phyloP scores from a whole-genome alignment of 2,329 filamentous ascomycete species.

The Phoma sp. region DNA sequence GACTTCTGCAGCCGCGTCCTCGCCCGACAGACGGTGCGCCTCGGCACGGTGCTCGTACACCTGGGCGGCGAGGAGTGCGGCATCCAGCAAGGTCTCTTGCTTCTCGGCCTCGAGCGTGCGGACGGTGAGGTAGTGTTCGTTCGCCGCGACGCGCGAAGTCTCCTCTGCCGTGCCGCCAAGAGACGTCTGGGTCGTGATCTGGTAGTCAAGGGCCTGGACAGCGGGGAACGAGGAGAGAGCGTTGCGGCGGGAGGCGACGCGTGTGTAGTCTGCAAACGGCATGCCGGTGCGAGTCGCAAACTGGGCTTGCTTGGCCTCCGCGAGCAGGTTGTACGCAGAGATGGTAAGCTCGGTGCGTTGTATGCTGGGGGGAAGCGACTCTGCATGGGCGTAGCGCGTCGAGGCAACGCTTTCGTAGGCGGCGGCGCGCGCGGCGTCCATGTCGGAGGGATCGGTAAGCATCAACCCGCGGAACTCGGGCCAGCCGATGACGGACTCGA shows the following conservation, averaged over 20 bases:
- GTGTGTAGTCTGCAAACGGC: conserved; percentile 24
- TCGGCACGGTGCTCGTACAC: conserved; percentile 31
- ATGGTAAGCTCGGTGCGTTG: conserved; percentile 28
- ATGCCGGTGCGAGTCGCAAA: conserved; percentile 28
- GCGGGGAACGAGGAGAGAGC: conserved; percentile 17
- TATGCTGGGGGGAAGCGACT: conserved; percentile 24
- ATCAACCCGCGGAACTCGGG: conserved; percentile 35
- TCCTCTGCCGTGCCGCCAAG: conserved; percentile 19
- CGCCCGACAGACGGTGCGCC: conserved; percentile 19
- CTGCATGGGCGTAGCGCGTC: conserved; percentile 30
- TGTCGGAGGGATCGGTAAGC: conserved; percentile 25
- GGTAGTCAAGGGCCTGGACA: conserved; percentile 28
- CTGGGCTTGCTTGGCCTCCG: conserved; percentile 37
- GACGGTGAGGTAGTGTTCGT: conserved; percentile 22
- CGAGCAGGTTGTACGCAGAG: conserved; percentile 37
- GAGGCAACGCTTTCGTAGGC: conserved; percentile 35
- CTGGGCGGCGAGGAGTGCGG: conserved; percentile 29
- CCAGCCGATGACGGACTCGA: conserved; percentile 36
- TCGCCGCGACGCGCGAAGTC: conserved; percentile 16
- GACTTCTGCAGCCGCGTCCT: conserved; percentile 16
- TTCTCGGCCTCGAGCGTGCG: conserved; percentile 26
- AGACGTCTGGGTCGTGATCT: conserved; percentile 25
- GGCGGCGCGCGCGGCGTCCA: conserved; percentile 28
- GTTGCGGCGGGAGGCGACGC: background rate
- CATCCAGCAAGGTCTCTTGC: conserved; percentile 21